phyloP scores from a whole-genome alignment of 2,329 filamentous ascomycete genomes.

The Didymosphaeria variabile region DNA sequence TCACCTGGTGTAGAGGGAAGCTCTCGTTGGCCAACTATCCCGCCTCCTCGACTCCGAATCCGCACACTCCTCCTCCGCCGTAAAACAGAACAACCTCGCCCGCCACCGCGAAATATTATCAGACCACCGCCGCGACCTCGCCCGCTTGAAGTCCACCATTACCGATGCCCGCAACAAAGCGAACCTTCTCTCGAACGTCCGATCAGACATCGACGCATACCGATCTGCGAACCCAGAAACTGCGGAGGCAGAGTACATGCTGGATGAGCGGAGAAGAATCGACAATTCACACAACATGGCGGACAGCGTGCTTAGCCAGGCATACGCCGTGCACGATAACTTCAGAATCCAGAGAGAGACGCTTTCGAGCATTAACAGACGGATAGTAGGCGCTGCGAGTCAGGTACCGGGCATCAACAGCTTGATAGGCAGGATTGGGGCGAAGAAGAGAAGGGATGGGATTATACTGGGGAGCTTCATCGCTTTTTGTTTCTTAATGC shows the following conservation, averaged over 20 bases:
- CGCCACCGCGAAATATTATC: conserved; percentile 89
- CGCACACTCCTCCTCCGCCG: conserved; percentile 82
- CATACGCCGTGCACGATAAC: conserved; percentile 94
- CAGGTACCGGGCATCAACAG: conserved; percentile 93
- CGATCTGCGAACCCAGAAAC: conserved; percentile 80
- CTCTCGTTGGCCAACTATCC: conserved; percentile 80
- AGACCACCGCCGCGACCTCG: conserved; percentile 85
- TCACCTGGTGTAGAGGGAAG: conserved; percentile 71
- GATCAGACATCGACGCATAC: conserved; percentile 91
- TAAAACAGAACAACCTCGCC: conserved; percentile 96
- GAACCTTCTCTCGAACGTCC: conserved; percentile 89
- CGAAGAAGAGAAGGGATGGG: conserved; percentile 93
- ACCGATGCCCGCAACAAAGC: conserved; percentile 82
- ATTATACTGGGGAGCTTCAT: conserved; percentile 93
- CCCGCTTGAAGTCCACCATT: conserved; percentile 76
- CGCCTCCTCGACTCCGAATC: conserved; percentile 94
- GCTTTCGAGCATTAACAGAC: conserved; percentile 84
- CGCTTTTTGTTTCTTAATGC: conserved; percentile 86
- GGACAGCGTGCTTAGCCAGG: conserved; percentile 90
- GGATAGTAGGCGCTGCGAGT: conserved; percentile 88
- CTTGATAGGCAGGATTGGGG: conserved; percentile 89
- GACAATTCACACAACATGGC: conserved; percentile 90
- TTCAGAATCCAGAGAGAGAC: conserved; percentile 89
- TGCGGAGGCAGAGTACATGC: conserved; percentile 95
- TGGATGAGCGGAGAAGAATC: conserved; percentile 84